Evolutionary conservation across 345 rosid species (phyloP), one percentile per base, ranked within the genome.

Genomic region (Linum lewisii): DNA sequence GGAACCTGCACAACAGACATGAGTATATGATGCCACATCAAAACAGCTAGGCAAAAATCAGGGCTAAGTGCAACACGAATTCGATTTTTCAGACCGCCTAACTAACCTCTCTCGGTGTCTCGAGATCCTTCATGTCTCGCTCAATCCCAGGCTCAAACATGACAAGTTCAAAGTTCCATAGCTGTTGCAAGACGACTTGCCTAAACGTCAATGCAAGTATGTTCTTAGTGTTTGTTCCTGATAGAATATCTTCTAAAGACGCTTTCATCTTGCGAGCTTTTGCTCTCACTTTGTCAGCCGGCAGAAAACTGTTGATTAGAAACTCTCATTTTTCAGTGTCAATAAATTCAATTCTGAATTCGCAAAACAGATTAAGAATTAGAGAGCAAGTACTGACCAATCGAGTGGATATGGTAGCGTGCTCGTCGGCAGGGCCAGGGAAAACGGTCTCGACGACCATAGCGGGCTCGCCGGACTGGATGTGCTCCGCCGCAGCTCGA

Each of bases 371-470:
- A 26, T 2, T 26, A 26, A 26, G 49, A n/a, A 62, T 18, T 36
- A 18, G n/a, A 16, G 26, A 59, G 15, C 59, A 26, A 14, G 60
- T 63, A 63, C 84, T 59, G 16, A 92, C 98, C 88, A 88, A 66
- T 63, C 96, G 78, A 23, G 96, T 86, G 5, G 90, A 86, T 11
- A 84, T 60, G 42, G 93, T 83, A 74, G 86, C 82, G 23, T 74
- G 81, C 24, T 79, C 76, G 6, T 72, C 81, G 0, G 76, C 59
- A 15, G 81, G 74, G 11, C 83, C 88, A 0, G 96, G 96, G 44
- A 80, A 84, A 63, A 86, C 81, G 16, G 98, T 88, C 75, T 86
- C 98, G 1, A 92, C 82, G 52, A 88, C 93, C 98, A 92, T 86
- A 15, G 85, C 81, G 5, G 78, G 74, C 0, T 69, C 58, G 49